Evolutionary conservation across 306 rosid species (phyloP).

Genomic region (Benincasa hispida): DNA sequence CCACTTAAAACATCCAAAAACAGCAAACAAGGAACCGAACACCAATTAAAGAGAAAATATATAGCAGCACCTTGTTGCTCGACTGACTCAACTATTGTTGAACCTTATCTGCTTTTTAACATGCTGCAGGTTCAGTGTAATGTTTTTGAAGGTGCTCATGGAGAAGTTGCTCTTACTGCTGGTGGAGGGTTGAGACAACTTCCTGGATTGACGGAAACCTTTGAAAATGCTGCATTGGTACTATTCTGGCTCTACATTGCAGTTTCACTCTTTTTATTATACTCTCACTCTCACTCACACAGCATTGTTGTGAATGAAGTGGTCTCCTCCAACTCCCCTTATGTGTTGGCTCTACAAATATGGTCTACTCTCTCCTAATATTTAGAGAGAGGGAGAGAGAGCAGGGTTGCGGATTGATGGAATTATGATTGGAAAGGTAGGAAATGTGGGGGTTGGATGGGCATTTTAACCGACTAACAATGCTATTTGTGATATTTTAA

Average conservation of each 20-base stretch:
- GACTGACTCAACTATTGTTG: not conserved
- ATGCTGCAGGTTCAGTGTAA: conserved; percentile 70
- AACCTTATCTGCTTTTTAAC: not conserved
- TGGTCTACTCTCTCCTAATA: not conserved
- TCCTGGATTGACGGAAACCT: conserved; percentile 51
- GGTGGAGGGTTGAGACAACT: conserved; percentile 83
- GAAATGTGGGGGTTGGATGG: not conserved
- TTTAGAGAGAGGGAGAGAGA: not conserved
- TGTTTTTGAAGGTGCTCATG: conserved; percentile 74
- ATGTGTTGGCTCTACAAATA: not conserved
- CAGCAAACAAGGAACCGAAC: too few species aligned
- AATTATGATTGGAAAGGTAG: not conserved
- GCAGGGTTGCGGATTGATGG: not conserved
- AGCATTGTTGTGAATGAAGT: not conserved
- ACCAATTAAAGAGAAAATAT: too few species aligned
- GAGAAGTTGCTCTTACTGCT: conserved; percentile 73
- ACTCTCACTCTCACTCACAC: not conserved
- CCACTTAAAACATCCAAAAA: too few species aligned
- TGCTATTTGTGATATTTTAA: conserved; percentile 12
- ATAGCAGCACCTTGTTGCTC: not conserved
- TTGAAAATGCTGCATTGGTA: conserved; percentile 93
- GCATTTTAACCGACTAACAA: not conserved
- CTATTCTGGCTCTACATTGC: conserved; percentile 2
- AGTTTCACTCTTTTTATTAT: not conserved
- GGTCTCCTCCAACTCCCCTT: not conserved